phyloP scores from a whole-genome alignment of 108 stramenopile genomes.

The Skeletonema costatum region DNA sequence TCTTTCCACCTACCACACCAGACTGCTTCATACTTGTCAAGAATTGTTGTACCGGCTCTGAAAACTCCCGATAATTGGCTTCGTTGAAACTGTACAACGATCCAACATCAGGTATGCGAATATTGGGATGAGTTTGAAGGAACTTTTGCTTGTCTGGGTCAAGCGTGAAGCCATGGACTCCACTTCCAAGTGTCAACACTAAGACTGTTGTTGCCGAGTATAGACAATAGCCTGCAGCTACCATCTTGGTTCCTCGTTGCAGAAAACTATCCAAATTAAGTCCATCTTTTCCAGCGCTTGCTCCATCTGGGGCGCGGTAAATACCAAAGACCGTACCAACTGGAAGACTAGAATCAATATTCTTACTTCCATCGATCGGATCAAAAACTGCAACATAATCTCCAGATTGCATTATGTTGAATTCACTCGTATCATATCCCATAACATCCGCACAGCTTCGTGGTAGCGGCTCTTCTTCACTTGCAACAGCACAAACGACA shows the following conservation, averaged over 20 bases:
- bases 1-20: constrained; percentile 44
- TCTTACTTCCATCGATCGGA: constrained; percentile 91
- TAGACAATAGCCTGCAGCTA: constrained; percentile 95
- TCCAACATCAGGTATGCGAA: constrained; percentile 90
- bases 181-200: constrained; percentile 90
- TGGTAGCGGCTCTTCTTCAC: constrained; percentile 82
- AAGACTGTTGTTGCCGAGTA: constrained; percentile 97
- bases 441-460: constrained; percentile 82
- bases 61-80: constrained; percentile 91
- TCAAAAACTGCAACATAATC: constrained; percentile 99
- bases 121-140: constrained; percentile 91
- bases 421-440: constrained; percentile 48
- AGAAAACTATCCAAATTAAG: constrained; percentile 71
- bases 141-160: constrained; percentile 95
- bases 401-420: constrained; percentile 31
- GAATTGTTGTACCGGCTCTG: constrained; percentile 72
- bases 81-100: constrained; percentile 97
- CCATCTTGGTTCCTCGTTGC: constrained; percentile 85
- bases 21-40: constrained; percentile 66
- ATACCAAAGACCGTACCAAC: constrained; percentile 99
- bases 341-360: constrained; percentile 97
- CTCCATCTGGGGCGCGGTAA: constrained; percentile 72
- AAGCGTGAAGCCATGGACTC: constrained; percentile 98
- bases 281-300: constrained; percentile 32
- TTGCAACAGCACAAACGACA: constrained; percentile 75